phyloP scores from a whole-genome alignment of 2,329 filamentous ascomycete species.

The Torrubiella hemipterigena region DNA sequence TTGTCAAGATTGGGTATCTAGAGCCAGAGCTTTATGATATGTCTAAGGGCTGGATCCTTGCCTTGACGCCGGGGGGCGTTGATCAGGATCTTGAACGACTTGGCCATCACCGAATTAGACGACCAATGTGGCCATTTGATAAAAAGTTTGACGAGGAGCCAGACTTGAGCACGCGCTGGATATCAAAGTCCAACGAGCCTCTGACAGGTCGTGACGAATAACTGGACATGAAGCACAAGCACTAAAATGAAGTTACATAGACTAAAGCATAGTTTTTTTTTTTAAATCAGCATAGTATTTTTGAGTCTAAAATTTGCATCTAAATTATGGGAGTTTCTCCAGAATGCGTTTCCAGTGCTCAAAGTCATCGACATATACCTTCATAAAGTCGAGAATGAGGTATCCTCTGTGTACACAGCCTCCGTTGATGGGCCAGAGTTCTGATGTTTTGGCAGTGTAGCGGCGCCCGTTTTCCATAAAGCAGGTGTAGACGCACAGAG shows the following conservation, averaged over 20 bases:
- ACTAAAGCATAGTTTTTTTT: too few relatives aligned
- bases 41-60: constrained; percentile 42
- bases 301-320: neutral
- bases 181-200: constrained; percentile 9
- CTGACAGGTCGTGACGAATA: constrained; percentile 8
- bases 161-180: constrained; percentile 11
- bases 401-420: too few relatives aligned
- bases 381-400: too few relatives aligned
- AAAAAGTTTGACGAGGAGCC: constrained; percentile 10
- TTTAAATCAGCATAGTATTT: neutral
- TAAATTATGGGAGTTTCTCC: neutral
- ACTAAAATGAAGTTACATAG: neutral
- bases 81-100: constrained; percentile 37
- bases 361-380: too few relatives aligned
- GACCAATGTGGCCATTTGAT: constrained; percentile 30
- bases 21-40: constrained; percentile 42
- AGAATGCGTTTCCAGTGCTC: too few relatives aligned
- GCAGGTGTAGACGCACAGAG: too few relatives aligned
- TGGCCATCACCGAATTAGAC: constrained; percentile 31
- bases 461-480: too few relatives aligned
- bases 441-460: too few relatives aligned
- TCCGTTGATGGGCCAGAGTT: too few relatives aligned
- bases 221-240: neutral
- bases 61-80: constrained; percentile 39
- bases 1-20: constrained; percentile 44